Conservation (phyloP, 1,284 basidiomycete genomes). For the Ganoderma resinaceum region DNA sequence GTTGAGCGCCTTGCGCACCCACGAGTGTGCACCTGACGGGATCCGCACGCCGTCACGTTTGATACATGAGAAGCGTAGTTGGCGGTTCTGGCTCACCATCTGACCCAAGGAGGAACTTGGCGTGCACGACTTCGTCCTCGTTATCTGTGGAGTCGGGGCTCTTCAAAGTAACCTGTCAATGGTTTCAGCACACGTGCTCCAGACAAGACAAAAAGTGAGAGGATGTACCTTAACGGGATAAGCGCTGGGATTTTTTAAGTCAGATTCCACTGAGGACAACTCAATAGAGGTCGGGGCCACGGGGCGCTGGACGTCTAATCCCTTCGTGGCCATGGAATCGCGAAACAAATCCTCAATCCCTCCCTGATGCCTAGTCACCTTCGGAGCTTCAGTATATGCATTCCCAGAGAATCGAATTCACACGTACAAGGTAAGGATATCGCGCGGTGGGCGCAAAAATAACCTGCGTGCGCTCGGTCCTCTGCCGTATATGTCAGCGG, state of each 20-base stretch:
- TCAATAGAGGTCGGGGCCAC: conserved; percentile 61
- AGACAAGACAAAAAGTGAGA: neutral
- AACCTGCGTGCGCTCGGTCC: conserved; percentile 43
- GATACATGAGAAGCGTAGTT: neutral
- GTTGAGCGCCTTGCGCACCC: conserved; percentile 74
- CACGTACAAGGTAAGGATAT: conserved; percentile 66
- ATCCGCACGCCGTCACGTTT: neutral
- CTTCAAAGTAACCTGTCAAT: conserved; percentile 45
- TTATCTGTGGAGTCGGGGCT: conserved; percentile 37
- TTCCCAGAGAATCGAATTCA: neutral
- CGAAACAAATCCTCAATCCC: conserved; percentile 75
- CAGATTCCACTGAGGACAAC: conserved; percentile 51
- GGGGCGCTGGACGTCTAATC: conserved; percentile 63
- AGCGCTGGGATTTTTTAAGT: conserved; percentile 49
- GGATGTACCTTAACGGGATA: conserved; percentile 63
- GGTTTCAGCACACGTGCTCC: neutral
- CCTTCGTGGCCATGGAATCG: conserved; percentile 61
- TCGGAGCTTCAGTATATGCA: neutral
- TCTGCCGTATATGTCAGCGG: conserved; percentile 43
- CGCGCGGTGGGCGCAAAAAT: conserved; percentile 46
- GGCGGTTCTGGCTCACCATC: conserved; percentile 47
- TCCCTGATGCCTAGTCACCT: conserved; percentile 78
- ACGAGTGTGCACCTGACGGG: conserved; percentile 72
- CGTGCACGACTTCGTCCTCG: conserved; percentile 52
- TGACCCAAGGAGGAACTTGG: conserved; percentile 62